Conservation (phyloP, 768 basidiomycete species). For the Leccinum sublutescens region DNA sequence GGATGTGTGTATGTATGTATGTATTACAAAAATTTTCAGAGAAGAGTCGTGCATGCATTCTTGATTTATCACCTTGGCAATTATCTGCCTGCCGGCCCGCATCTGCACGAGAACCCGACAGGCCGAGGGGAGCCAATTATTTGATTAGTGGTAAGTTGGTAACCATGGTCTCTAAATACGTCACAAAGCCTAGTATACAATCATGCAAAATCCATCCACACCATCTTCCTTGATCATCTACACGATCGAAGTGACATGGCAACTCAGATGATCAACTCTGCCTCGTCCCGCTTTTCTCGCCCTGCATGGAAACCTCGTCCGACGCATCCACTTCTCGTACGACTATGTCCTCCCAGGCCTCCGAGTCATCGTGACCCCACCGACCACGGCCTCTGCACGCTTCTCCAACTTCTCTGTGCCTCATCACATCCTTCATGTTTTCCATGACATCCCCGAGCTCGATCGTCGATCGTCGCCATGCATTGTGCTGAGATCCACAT, state of each 20-base stretch:
- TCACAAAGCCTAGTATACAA: not conserved
- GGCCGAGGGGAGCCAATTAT: not conserved
- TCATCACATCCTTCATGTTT: not conserved
- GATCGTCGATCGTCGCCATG: not conserved
- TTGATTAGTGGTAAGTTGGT: not conserved
- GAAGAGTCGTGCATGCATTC: not conserved
- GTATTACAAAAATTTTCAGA: not conserved
- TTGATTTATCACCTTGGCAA: not conserved
- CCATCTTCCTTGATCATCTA: not conserved
- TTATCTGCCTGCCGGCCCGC: not conserved
- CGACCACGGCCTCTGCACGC: not conserved
- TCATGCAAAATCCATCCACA: not conserved
- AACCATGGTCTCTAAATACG: not conserved
- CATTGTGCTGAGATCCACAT: not conserved
- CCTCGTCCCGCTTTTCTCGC: not conserved
- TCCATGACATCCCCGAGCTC: not conserved
- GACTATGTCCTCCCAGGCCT: not conserved
- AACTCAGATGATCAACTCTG: not conserved
- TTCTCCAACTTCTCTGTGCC: not conserved
- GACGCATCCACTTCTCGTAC: not conserved
- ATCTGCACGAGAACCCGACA: not conserved
- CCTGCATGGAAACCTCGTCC: not conserved
- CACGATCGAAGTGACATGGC: not conserved
- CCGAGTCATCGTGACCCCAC: not conserved
- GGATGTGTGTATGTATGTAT: not conserved